These are phyloP conservation scores for Paracoccidioides lutzii DNA, from an alignment of 2,329 filamentous ascomycete species.

Conservation along the genomic window DNA sequence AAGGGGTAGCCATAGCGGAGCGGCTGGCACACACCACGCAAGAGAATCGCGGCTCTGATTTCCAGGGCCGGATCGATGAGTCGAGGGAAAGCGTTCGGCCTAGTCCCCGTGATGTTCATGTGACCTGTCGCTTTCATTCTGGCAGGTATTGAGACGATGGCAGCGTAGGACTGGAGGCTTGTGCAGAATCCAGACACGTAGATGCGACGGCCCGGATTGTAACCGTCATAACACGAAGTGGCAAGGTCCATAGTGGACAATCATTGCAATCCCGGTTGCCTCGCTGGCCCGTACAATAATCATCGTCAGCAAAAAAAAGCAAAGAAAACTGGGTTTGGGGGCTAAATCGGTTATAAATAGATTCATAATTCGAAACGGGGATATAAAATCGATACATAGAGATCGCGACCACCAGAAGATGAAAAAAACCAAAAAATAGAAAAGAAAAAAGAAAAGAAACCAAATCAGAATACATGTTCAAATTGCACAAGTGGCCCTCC, in stretches of 20 bases:
- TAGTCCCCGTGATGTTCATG: not conserved
- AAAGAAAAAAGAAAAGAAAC: not conserved
- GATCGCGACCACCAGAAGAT: not conserved
- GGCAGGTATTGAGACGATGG: not conserved
- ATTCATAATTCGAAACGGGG: not conserved
- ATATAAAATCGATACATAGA: not conserved
- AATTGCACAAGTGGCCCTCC: constrained; percentile 3
- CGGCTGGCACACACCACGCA: not conserved
- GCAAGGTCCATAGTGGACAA: not conserved
- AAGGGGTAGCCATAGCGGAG: not conserved
- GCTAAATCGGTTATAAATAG: not conserved
- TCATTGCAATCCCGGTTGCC: not conserved
- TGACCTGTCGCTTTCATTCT: not conserved
- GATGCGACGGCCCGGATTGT: not conserved
- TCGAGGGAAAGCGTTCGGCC: not conserved
- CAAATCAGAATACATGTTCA: constrained; percentile 7
- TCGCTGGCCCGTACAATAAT: not conserved
- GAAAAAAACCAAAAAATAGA: not conserved
- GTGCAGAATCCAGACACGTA: not conserved
- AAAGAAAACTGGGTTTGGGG: not conserved
- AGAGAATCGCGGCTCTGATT: not conserved
- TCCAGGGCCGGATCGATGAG: not conserved
- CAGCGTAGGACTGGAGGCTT: not conserved
- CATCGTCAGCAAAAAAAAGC: not conserved
- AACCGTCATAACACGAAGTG: not conserved